A percentile compares a stretch with the other conserved stretches of the same genome.
Conservation (phyloP, 768 basidiomycete species). For the Exsudoporus frostii region DNA sequence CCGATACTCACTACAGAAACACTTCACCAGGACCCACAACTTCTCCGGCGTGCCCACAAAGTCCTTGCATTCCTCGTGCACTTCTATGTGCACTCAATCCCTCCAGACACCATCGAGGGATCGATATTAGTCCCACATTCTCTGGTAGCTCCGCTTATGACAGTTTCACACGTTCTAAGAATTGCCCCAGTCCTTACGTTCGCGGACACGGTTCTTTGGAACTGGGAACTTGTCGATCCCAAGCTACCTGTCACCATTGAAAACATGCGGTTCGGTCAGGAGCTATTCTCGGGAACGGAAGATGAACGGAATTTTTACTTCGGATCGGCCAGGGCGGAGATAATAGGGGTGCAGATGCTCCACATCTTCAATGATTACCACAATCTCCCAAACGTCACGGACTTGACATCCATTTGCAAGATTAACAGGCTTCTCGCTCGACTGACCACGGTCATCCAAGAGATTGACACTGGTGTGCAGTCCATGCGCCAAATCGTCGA, state of each 20-base stretch:
- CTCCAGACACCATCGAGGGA: conserved; percentile 35
- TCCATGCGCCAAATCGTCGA: conserved; percentile 70
- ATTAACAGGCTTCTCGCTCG: conserved; percentile 70
- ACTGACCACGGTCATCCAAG: conserved; percentile 66
- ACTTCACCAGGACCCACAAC: conserved; percentile 53
- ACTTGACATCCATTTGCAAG: conserved; percentile 60
- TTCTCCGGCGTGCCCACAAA: conserved; percentile 81
- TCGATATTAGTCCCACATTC: conserved; percentile 67
- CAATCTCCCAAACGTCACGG: conserved; percentile 64
- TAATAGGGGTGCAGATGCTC: conserved; percentile 83
- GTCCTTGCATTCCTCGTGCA: conserved; percentile 87
- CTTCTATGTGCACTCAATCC: conserved; percentile 85
- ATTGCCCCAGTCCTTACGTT: conserved; percentile 96
- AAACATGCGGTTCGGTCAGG: conserved; percentile 67
- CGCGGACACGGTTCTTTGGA: conserved; percentile 96
- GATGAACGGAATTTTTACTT: conserved; percentile 87
- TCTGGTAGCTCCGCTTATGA: conserved; percentile 73
- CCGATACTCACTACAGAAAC: conserved; percentile 58
- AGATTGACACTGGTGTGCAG: conserved; percentile 67
- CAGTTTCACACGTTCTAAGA: conserved; percentile 70
- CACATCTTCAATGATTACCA: conserved; percentile 85
- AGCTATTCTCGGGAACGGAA: conserved; percentile 80
- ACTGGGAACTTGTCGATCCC: conserved; percentile 65
- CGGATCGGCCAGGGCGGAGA: conserved; percentile 78
- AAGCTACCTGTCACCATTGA: conserved; percentile 55